Evolutionary conservation across 2,329 filamentous ascomycete species (phyloP).

Genomic region (Aspergillus aculeatus): DNA sequence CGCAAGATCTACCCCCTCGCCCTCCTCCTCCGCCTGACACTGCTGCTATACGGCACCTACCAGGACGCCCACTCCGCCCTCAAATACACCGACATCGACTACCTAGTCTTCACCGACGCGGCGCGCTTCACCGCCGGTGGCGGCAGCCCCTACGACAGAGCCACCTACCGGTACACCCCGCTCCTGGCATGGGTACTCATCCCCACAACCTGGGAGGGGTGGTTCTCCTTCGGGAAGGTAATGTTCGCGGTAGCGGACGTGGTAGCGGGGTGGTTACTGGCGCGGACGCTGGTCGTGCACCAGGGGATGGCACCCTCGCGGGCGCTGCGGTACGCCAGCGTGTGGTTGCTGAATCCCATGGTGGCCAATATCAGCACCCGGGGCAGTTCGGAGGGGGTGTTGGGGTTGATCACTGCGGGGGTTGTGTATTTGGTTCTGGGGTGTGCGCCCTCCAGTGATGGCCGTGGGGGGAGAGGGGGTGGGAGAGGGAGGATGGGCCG

Average conservation of each 20-base stretch:
- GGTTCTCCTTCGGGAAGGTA: constrained; percentile 77
- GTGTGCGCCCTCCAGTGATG: constrained; percentile 51
- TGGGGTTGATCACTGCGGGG: constrained; percentile 82
- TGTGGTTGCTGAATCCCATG: constrained; percentile 98
- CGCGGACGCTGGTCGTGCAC: constrained; percentile 50
- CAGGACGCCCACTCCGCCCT: constrained; percentile 89
- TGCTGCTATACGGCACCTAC: constrained; percentile 85
- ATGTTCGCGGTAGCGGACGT: constrained; percentile 84
- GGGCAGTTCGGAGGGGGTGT: constrained; percentile 86
- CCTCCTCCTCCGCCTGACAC: constrained; percentile 64
- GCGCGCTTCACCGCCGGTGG: constrained; percentile 70
- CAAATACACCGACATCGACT: constrained; percentile 99
- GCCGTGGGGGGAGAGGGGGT: too few relatives aligned
- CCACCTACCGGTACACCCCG: constrained; percentile 96
- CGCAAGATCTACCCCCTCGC: constrained; percentile 20
- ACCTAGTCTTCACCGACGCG: constrained; percentile 96
- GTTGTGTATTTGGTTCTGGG: constrained; percentile 80
- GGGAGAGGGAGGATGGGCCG: neutral
- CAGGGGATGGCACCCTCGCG: too few relatives aligned
- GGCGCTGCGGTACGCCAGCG: constrained; percentile 74
- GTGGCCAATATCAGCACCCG: constrained; percentile 94
- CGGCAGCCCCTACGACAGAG: constrained; percentile 76
- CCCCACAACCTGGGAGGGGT: constrained; percentile 62
- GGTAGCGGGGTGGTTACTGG: constrained; percentile 76
- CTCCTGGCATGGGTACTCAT: constrained; percentile 87